Evolutionary conservation across 257 asterid species (phyloP), one percentile per base, ranked within the genome.

Genomic region (Nicotiana knightiana): DNA sequence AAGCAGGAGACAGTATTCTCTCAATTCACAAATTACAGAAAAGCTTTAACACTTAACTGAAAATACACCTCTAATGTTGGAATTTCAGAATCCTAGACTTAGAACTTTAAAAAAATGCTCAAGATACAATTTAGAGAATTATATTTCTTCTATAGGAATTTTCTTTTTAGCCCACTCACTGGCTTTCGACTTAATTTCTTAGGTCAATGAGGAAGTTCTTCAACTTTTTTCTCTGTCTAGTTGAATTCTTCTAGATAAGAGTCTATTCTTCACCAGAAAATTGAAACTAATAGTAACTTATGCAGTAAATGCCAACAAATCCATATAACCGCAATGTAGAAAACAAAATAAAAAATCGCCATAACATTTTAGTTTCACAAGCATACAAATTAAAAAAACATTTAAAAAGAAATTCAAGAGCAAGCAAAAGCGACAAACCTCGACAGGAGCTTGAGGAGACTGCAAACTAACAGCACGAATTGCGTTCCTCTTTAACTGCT

Each of bases 391-490:
- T 43, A 43, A 43, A 43, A 21, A 43, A 43, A 8, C 1, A 43
- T 7, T 1, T 9, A 58, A 66, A 76, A 39, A 12, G 55, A 81
- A 65, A 3, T 62, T 43, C 37, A 51, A 39, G 15, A 26, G 16
- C 54, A 37, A 51, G 28, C 70, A 35, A 64, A 81, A 43, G 4
- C 1, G 37, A 89, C 92, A 87, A 71, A 95, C 99, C 88, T 94
- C 91, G 18, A 77, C 84, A 35, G 99, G 98, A 17, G 93, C 81
- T 83, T 86, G 93, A 54, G 97, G 97, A 85, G 93, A 85, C 62
- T 96, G 97, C 89, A 92, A 84, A 85, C 93, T 81, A 83, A 96
- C 96, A 77, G 93, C 89, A 53, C 97, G 97, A 81, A 96, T 89
- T 0, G 93, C 87, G 81, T 84, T 90, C 86, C 85, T 92, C 96